A percentile compares a stretch with the other conserved stretches of the same genome.
phyloP scores from a whole-genome alignment of 1,284 basidiomycete species.

The Leccinum fallax region DNA sequence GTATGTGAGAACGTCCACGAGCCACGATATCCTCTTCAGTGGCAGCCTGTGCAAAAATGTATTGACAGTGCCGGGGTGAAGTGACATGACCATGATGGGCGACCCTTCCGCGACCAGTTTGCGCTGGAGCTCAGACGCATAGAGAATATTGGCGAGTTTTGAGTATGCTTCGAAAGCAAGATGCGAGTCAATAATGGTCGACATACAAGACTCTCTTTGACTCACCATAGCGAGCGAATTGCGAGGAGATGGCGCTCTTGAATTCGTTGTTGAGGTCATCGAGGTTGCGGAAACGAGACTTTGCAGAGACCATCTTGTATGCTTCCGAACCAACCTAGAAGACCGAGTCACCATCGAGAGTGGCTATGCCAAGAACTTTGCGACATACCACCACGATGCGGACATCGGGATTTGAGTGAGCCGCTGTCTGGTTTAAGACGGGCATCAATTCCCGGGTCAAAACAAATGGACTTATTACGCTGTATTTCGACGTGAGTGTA shows the following conservation, averaged over 20 bases:
- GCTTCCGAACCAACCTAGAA: slow-evolving; percentile 27
- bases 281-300: slow-evolving; percentile 38
- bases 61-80: slow-evolving; percentile 45
- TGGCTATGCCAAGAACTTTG: neutral
- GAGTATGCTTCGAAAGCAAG: slow-evolving; percentile 34
- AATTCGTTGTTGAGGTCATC: slow-evolving; percentile 45
- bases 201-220: neutral
- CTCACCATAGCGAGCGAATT: slow-evolving; percentile 43
- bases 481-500: slow-evolving; percentile 21
- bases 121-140: slow-evolving; percentile 42
- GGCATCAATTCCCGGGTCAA: slow-evolving; percentile 53
- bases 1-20: slow-evolving; percentile 33
- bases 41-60: slow-evolving; percentile 38
- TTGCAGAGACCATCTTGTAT: slow-evolving; percentile 21
- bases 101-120: slow-evolving; percentile 33
- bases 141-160: slow-evolving; percentile 46
- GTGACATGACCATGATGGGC: slow-evolving; percentile 36
- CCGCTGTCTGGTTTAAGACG: slow-evolving; percentile 47
- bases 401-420: slow-evolving; percentile 48
- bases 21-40: slow-evolving; percentile 23
- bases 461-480: slow-evolving; percentile 49
- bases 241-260: slow-evolving; percentile 25
- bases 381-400: slow-evolving; percentile 51
- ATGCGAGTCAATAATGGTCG: neutral
- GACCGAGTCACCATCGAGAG: neutral